phyloP scores from a whole-genome alignment of 805 yeast genomes.

The Torulaspora indica region DNA sequence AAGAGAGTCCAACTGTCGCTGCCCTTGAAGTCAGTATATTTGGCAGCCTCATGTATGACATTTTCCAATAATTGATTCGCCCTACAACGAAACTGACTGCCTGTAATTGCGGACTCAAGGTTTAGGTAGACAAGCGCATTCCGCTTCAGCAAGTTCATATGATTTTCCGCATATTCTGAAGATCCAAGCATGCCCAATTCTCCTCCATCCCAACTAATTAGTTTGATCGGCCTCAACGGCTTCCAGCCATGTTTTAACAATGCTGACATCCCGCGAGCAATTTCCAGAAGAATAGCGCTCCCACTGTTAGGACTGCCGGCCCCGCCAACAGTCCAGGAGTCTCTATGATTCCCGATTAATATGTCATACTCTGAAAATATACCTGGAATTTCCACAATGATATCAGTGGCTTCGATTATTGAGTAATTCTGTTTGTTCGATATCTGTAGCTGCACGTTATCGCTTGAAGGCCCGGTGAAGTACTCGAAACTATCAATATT shows the following conservation, averaged over 20 bases:
- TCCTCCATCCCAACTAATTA: constrained; percentile 81
- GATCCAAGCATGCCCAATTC: constrained; percentile 71
- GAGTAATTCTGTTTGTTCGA: constrained; percentile 41
- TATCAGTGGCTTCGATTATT: constrained; percentile 45
- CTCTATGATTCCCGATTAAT: constrained; percentile 53
- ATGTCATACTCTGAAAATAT: constrained; percentile 48
- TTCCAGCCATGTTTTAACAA: constrained; percentile 55
- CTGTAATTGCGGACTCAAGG: constrained; percentile 49
- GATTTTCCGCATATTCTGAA: constrained; percentile 70
- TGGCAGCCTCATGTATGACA: constrained; percentile 44
- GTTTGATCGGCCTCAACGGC: constrained; percentile 63
- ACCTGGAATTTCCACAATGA: constrained; percentile 54
- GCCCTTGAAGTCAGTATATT: constrained; percentile 42
- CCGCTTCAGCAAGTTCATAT: constrained; percentile 41
- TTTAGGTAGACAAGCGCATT: constrained; percentile 53
- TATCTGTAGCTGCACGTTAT: constrained; percentile 35
- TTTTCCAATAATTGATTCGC: constrained; percentile 55
- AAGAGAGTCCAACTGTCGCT: constrained; percentile 40
- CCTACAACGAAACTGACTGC: constrained; percentile 44
- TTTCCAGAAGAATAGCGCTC: constrained; percentile 46
- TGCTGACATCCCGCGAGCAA: constrained; percentile 47
- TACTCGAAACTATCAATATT: constrained; percentile 42
- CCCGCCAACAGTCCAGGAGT: constrained; percentile 47
- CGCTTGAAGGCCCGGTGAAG: constrained; percentile 44
- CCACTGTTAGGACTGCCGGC: constrained; percentile 51